These are phyloP conservation scores for Aspergillus candidus DNA, from an alignment of 2,329 filamentous ascomycete species.

Conservation along the genomic window DNA sequence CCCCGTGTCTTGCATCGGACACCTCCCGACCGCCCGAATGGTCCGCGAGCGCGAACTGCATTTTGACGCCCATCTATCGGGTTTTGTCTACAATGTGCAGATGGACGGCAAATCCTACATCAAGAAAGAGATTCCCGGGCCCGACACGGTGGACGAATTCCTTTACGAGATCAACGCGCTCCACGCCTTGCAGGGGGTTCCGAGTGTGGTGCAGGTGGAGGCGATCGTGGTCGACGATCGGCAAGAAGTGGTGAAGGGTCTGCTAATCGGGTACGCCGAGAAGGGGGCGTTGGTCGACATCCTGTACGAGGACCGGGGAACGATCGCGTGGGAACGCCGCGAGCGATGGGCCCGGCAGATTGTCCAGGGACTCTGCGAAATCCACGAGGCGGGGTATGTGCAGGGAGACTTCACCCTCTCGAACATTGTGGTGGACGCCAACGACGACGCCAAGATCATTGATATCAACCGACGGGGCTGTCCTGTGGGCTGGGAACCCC, in stretches of 20 bases:
- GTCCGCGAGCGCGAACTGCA: slow-evolving; percentile 67
- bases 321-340: slow-evolving; percentile 62
- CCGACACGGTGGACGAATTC: slow-evolving; percentile 93
- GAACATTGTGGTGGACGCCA: slow-evolving; percentile 86
- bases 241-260: slow-evolving; percentile 68
- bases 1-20: slow-evolving; percentile 62
- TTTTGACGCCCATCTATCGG: slow-evolving; percentile 90
- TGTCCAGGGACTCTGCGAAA: slow-evolving; percentile 78
- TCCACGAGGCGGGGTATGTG: slow-evolving; percentile 93
- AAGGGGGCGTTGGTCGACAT: slow-evolving; percentile 85
- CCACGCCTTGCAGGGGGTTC: slow-evolving; percentile 65
- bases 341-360: slow-evolving; percentile 90
- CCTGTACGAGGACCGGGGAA: slow-evolving; percentile 68
- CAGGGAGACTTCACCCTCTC: slow-evolving; percentile 96
- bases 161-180: slow-evolving; percentile 95
- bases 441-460: slow-evolving; percentile 89
- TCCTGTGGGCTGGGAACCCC: slow-evolving; percentile 94
- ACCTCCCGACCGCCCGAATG: slow-evolving; percentile 51
- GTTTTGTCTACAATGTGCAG: slow-evolving; percentile 91
- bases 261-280: slow-evolving; percentile 82
- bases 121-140: slow-evolving; percentile 96
- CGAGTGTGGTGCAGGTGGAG: slow-evolving; percentile 76
- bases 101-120: slow-evolving; percentile 66
- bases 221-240: slow-evolving; percentile 80
- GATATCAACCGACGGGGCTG: slow-evolving; percentile 98